Evolutionary conservation across 768 basidiomycete genomes (phyloP).

Genomic region (Rhodotorula babjevae): DNA sequence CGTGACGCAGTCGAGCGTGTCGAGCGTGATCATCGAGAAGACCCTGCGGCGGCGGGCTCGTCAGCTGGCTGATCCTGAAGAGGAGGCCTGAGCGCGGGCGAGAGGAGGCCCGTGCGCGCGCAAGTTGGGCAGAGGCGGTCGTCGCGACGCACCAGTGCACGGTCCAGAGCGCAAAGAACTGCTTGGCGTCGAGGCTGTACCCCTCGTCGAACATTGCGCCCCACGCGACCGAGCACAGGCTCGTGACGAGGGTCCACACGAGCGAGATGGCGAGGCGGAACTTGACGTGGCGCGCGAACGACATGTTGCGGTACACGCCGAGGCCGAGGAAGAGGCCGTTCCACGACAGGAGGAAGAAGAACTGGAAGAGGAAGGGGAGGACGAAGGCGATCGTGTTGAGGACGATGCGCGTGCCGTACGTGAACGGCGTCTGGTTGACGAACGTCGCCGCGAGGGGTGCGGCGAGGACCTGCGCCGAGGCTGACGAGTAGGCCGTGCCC

Average conservation of each 20-base stretch:
- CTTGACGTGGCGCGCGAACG: neutral
- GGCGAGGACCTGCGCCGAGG: neutral
- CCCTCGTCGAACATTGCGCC: conserved; percentile 11
- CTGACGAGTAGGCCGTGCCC: neutral
- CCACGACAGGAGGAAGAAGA: conserved; percentile 22
- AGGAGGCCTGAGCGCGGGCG: no score
- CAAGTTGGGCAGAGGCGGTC: no score
- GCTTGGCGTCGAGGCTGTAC: conserved; percentile 11
- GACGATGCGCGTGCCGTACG: conserved; percentile 8
- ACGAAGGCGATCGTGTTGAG: conserved; percentile 26
- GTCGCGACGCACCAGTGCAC: conserved; percentile 23
- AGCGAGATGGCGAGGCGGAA: neutral
- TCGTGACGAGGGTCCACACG: conserved; percentile 19
- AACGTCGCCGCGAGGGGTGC: conserved; percentile 8
- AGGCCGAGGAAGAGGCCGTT: conserved; percentile 6
- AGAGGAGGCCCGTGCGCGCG: no score
- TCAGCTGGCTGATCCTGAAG: no score
- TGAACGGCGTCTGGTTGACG: conserved; percentile 17
- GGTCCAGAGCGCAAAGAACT: conserved; percentile 21
- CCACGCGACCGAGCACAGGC: conserved; percentile 18
- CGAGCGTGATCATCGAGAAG: conserved; percentile 13
- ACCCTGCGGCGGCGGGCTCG: neutral
- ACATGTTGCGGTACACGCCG: conserved; percentile 3
- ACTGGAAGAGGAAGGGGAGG: conserved; percentile 18
- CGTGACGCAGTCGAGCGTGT: conserved; percentile 17